Evolutionary conservation across 179 eudicot genomes (phyloP).

Genomic region (Patellifolia procumbens): DNA sequence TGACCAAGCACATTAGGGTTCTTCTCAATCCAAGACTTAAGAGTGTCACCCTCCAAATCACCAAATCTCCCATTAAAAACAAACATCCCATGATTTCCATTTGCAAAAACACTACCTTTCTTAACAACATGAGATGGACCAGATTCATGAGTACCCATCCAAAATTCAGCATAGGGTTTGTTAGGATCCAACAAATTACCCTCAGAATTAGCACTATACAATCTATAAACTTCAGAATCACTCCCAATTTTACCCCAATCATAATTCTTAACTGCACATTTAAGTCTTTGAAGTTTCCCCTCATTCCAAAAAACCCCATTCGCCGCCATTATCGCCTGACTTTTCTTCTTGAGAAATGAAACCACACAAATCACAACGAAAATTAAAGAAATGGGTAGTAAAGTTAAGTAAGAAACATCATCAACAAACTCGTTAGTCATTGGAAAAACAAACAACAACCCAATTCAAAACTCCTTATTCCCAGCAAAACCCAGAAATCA

Average conservation of each 20-base stretch:
- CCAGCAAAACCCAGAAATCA: not conserved
- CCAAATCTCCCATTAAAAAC: conserved; percentile 14
- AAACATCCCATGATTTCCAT: conserved; percentile 14
- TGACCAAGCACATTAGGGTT: conserved; percentile 73
- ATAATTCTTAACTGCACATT: conserved; percentile 63
- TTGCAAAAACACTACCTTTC: conserved; percentile 20
- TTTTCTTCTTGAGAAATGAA: conserved; percentile 32
- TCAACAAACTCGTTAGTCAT: conserved; percentile 30
- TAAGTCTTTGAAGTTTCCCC: conserved; percentile 41
- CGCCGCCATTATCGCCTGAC: conserved; percentile 25
- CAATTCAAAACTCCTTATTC: conserved; percentile 15
- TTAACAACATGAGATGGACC: conserved; percentile 66
- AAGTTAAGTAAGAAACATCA: conserved; percentile 30
- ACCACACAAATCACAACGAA: conserved; percentile 33
- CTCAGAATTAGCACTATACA: conserved; percentile 51
- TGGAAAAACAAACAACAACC: conserved; percentile 11
- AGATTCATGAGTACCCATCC: conserved; percentile 97
- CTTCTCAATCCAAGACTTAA: conserved; percentile 70
- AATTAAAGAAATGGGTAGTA: conserved; percentile 30
- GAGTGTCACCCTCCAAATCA: conserved; percentile 37
- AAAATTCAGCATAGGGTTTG: conserved; percentile 76
- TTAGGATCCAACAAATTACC: conserved; percentile 40
- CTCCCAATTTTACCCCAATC: conserved; percentile 73
- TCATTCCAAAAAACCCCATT: conserved; percentile 22
- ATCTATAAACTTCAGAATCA: conserved; percentile 57